These are phyloP conservation scores for Agaricus blazei DNA, from an alignment of 768 basidiomycete genomes.

Conservation along the genomic window DNA sequence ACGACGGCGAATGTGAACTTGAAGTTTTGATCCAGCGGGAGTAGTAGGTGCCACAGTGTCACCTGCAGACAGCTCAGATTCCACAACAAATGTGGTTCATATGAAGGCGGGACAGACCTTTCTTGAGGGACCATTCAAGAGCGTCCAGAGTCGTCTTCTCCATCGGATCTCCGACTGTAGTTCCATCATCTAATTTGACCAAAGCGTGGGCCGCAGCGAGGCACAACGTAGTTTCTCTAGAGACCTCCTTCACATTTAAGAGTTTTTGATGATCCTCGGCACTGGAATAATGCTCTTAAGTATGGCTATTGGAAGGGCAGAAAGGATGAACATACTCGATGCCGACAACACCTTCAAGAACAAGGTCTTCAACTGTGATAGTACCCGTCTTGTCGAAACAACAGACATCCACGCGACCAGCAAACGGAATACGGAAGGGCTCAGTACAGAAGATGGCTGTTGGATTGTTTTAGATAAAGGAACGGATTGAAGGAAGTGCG, in stretches of 20 bases:
- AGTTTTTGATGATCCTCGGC: constrained; percentile 56
- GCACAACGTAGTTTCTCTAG: constrained; percentile 75
- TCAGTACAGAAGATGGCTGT: constrained; percentile 98
- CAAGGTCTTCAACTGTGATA: constrained; percentile 92
- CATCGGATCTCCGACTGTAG: constrained; percentile 97
- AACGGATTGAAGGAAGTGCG: constrained; percentile 29
- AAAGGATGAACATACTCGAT: constrained; percentile 61
- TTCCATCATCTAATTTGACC: constrained; percentile 90
- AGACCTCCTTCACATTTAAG: constrained; percentile 71
- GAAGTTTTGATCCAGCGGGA: constrained; percentile 41
- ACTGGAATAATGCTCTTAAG: constrained; percentile 30
- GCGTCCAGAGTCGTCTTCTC: constrained; percentile 94
- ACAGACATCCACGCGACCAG: constrained; percentile 95
- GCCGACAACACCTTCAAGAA: constrained; percentile 90
- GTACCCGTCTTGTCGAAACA: constrained; percentile 99
- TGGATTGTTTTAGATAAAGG: neutral
- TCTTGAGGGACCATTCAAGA: constrained; percentile 79
- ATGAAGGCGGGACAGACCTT: constrained; percentile 37
- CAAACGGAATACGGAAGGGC: constrained; percentile 95
- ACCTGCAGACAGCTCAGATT: constrained; percentile 53
- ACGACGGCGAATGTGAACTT: constrained; percentile 75
- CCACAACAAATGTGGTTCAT: constrained; percentile 19
- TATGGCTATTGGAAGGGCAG: no score
- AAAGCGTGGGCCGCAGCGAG: constrained; percentile 95
- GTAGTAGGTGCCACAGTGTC: constrained; percentile 65